A percentile compares a stretch with the other conserved stretches of the same genome.
Conservation (phyloP, 805 yeast species). For the Candida coleopterorum region DNA sequence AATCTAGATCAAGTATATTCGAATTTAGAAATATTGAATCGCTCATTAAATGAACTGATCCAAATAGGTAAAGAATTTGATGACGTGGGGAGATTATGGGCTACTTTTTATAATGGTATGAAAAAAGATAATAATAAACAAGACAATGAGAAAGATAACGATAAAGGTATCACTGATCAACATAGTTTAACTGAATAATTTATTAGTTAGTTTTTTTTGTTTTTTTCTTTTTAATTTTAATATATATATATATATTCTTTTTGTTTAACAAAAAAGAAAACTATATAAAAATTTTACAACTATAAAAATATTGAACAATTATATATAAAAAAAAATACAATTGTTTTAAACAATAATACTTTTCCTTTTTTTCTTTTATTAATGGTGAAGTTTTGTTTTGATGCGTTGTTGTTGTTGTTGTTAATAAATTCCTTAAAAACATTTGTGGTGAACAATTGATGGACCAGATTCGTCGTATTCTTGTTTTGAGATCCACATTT, state of each 20-base stretch:
- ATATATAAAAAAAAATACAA: background rate
- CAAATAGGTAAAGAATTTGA: conserved; percentile 77
- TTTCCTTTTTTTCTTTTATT: background rate
- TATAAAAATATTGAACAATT: background rate
- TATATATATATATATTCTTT: too few relatives aligned
- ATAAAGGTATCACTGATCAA: too few relatives aligned
- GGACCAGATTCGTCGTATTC: conserved; percentile 99
- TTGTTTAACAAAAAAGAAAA: conserved; percentile 1
- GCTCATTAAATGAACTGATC: conserved; percentile 61
- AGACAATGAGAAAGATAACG: background rate
- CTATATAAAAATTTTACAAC: conserved; percentile 2
- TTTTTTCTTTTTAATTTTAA: too few relatives aligned
- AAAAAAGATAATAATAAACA: conserved; percentile 8
- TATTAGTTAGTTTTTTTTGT: background rate
- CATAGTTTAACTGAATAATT: too few relatives aligned
- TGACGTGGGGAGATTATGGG: conserved; percentile 67
- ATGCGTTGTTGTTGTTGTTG: too few relatives aligned
- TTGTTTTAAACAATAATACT: background rate
- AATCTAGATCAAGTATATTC: conserved; percentile 62
- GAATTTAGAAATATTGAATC: conserved; percentile 59
- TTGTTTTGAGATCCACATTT: conserved; percentile 84
- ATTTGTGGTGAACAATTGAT: conserved; percentile 95
- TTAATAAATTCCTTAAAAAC: conserved; percentile 57
- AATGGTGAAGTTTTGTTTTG: background rate
- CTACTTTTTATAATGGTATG: conserved; percentile 55